A percentile compares a stretch with the other conserved stretches of the same genome.
Evolutionary conservation across 164 flowering plant species (phyloP).

Genomic region (Pachysandra terminalis): DNA sequence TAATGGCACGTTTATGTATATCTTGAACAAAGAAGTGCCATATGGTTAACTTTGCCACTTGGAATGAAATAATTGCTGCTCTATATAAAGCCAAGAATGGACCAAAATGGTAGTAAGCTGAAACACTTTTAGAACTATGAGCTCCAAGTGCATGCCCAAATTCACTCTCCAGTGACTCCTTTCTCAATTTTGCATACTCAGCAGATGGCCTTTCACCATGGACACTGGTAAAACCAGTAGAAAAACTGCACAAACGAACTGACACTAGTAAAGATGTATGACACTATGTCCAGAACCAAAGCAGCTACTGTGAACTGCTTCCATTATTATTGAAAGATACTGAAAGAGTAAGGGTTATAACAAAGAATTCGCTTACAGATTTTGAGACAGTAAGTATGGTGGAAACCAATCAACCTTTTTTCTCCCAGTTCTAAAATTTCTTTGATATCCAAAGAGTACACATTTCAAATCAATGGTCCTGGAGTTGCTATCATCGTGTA

Average conservation of each 20-base stretch:
- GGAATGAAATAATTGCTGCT: slow-evolving; percentile 84
- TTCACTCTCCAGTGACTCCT: slow-evolving; percentile 80
- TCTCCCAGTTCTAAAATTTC: slow-evolving; percentile 13
- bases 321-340: not conserved
- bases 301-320: not conserved
- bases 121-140: slow-evolving; percentile 51
- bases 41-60: slow-evolving; percentile 64
- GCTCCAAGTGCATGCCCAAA: slow-evolving; percentile 75
- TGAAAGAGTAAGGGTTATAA: not conserved
- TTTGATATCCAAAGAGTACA: slow-evolving; percentile 9
- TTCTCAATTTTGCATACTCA: slow-evolving; percentile 88
- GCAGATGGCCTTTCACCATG: slow-evolving; percentile 91
- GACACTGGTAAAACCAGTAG: slow-evolving; percentile 73
- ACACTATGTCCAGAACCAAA: not conserved
- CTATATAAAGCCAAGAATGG: slow-evolving; percentile 89
- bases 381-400: slow-evolving; percentile 16
- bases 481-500: slow-evolving; percentile 11
- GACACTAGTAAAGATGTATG: too few species aligned
- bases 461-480: slow-evolving; percentile 9
- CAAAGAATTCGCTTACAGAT: slow-evolving; percentile 25
- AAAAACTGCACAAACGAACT: slow-evolving; percentile 54
- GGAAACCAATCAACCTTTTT: slow-evolving; percentile 19
- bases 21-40: slow-evolving; percentile 81
- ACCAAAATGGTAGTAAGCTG: slow-evolving; percentile 61
- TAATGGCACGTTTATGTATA: slow-evolving; percentile 60